A percentile compares a stretch with the other conserved stretches of the same genome.
Evolutionary conservation across 768 basidiomycete genomes (phyloP).

Genomic region (Tricholoma flavovirens): DNA sequence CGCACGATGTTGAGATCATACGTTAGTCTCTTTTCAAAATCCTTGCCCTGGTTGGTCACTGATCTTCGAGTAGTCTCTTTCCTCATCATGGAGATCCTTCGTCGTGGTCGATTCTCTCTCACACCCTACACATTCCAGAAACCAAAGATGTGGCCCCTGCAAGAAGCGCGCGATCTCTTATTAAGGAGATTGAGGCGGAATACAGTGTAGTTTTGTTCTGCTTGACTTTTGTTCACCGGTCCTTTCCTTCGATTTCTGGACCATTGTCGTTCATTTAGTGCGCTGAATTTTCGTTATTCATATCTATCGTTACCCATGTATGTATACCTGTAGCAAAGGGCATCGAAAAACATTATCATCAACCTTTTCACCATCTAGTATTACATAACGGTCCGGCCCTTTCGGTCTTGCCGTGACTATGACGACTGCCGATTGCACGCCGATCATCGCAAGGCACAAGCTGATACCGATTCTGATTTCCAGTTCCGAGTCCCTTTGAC

Average conservation of each 20-base stretch:
- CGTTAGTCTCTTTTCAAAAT: constrained; percentile 26
- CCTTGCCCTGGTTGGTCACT: constrained; percentile 3
- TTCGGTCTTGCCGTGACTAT: too few relatives aligned
- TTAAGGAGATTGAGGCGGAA: constrained; percentile 33
- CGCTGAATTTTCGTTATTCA: background rate
- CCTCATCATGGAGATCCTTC: constrained; percentile 59
- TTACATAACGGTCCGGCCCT: too few relatives aligned
- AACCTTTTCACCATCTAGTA: too few relatives aligned
- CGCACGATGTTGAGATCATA: constrained; percentile 47
- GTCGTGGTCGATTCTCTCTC: constrained; percentile 51
- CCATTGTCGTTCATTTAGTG: background rate
- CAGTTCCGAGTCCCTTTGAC: too few relatives aligned
- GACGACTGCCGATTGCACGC: too few relatives aligned
- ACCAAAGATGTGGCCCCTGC: constrained; percentile 43
- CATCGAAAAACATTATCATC: too few relatives aligned
- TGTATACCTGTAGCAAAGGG: too few relatives aligned
- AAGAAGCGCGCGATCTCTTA: constrained; percentile 33
- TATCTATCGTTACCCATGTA: background rate
- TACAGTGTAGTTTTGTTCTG: constrained; percentile 23
- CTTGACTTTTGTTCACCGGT: background rate
- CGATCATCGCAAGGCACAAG: too few relatives aligned
- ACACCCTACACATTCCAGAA: constrained; percentile 44
- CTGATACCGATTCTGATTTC: too few relatives aligned
- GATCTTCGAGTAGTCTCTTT: constrained; percentile 43
- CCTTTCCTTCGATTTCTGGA: background rate